phyloP scores from a whole-genome alignment of 345 rosid species.

The Brassica carinata region DNA sequence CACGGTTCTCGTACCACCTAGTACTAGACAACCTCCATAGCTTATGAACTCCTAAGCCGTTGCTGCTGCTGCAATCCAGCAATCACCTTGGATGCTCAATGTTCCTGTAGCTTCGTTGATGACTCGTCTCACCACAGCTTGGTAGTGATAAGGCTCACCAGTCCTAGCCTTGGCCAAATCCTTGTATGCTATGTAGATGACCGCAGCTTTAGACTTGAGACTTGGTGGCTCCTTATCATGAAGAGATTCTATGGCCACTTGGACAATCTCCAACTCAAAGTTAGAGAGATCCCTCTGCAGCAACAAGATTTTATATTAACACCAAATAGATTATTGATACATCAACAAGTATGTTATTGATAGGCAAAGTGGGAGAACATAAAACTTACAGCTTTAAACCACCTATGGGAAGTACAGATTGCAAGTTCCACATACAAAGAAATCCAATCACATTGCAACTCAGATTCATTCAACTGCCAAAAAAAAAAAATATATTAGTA shows the following conservation, averaged over 20 bases:
- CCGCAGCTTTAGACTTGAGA: not conserved
- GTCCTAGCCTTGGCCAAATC: not conserved
- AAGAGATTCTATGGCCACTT: not conserved
- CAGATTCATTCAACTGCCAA: not conserved
- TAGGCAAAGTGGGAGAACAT: not conserved
- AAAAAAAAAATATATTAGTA: not conserved
- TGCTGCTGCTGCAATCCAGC: not conserved
- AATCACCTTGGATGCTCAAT: not conserved
- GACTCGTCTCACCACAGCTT: not conserved
- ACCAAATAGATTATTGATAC: not conserved
- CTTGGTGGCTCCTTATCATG: not conserved
- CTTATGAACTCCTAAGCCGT: too few relatives aligned
- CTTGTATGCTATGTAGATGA: not conserved
- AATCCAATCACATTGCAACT: not conserved
- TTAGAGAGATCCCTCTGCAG: not conserved
- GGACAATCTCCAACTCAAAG: not conserved
- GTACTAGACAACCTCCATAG: too few relatives aligned
- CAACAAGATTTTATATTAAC: not conserved
- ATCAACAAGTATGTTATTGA: too few relatives aligned
- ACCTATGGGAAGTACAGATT: not conserved
- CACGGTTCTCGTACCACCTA: too few relatives aligned
- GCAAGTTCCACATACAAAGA: not conserved
- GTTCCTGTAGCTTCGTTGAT: not conserved
- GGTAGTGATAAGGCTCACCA: not conserved
- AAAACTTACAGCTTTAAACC: not conserved